These are phyloP conservation scores for Heterobasidion occidentale DNA, from an alignment of 1,284 basidiomycete species.

Conservation along the genomic window DNA sequence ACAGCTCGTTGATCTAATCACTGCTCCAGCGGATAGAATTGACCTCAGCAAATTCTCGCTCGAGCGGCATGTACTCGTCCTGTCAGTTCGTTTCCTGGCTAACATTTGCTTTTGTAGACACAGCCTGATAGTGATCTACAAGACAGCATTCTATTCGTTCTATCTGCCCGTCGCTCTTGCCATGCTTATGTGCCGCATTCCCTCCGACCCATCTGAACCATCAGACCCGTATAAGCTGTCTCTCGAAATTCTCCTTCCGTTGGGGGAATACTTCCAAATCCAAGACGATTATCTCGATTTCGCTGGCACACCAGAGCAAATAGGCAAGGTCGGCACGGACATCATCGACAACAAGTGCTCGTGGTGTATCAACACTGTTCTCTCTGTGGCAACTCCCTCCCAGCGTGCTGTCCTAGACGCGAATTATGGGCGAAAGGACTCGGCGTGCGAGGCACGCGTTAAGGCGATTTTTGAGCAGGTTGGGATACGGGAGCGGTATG, in stretches of 20 bases:
- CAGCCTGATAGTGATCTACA: slow-evolving; percentile 92
- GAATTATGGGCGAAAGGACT: slow-evolving; percentile 85
- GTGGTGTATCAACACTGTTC: slow-evolving; percentile 92
- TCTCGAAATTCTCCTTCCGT: slow-evolving; percentile 79
- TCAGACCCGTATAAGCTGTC: slow-evolving; percentile 74
- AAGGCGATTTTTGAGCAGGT: slow-evolving; percentile 77
- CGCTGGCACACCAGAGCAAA: slow-evolving; percentile 82
- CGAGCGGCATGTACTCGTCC: slow-evolving; percentile 51
- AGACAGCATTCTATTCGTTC: slow-evolving; percentile 99
- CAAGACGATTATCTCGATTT: slow-evolving; percentile 98
- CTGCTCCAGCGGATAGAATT: slow-evolving; percentile 85
- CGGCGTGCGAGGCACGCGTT: slow-evolving; percentile 54
- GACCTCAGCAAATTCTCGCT: slow-evolving; percentile 85
- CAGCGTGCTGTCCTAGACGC: slow-evolving; percentile 60
- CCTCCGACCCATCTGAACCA: slow-evolving; percentile 17
- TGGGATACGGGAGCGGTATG: slow-evolving; percentile 63
- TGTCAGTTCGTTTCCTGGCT: background rate
- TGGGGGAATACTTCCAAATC: slow-evolving; percentile 98
- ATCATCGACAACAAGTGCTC: slow-evolving; percentile 99
- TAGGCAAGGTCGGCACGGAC: slow-evolving; percentile 97
- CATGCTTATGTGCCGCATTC: slow-evolving; percentile 75
- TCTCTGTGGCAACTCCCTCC: slow-evolving; percentile 46
- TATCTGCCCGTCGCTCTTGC: slow-evolving; percentile 97
- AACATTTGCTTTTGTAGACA: slow-evolving; percentile 45
- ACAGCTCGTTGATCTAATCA: slow-evolving; percentile 93